Evolutionary conservation across 805 yeast genomes (phyloP), one percentile per base, ranked within the genome.

Genomic region (Candida schatavii): DNA sequence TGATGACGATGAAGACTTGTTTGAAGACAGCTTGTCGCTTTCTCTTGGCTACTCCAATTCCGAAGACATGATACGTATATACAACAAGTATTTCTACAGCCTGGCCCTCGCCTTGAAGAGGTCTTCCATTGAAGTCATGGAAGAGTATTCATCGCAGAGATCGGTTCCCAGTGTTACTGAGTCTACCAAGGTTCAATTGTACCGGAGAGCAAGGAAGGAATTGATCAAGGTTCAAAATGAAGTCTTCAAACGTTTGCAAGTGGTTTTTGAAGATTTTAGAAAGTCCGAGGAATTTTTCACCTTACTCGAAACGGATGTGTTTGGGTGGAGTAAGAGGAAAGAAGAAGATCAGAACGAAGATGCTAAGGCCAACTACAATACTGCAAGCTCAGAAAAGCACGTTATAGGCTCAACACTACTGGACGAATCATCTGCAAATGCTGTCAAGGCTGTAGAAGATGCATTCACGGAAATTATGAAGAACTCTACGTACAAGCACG

Each of bases 381-480:
- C 9, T 13, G 5, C 9, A n/a, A 4, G 6, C 19, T 7, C 9
- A n/a, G 35, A 31, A 17, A 31, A 17, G 9, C 11, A 31, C 11
- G 19, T 7, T 17, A 13, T n/a, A 5, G 20, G 11, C 11, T 30
- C 11, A 18, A 35, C 34, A 15, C 53, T 50, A n/a, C 50, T 59
- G 29, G 57, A 61, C 5, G 56, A 49, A 28, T 68, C 73, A 3
- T 70, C 75, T 38, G 70, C 72, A 3, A 66, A 59, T 14, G 82
- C 77, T 0, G 59, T 81, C 4, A 66, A 69, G 40, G 87, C 88
- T 0, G 85, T 83, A 15, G 86, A 82, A 52, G 80, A 77, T 54
- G 88, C 86, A 2, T 72, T 84, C 42, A 75, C 74, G 21, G 78
- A 81, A 46, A 81, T 83, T 26, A 76, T 77, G 74, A 62, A 55